These are phyloP conservation scores for Kwoniella pini DNA, from an alignment of 768 basidiomycete genomes.

Conservation along the genomic window DNA sequence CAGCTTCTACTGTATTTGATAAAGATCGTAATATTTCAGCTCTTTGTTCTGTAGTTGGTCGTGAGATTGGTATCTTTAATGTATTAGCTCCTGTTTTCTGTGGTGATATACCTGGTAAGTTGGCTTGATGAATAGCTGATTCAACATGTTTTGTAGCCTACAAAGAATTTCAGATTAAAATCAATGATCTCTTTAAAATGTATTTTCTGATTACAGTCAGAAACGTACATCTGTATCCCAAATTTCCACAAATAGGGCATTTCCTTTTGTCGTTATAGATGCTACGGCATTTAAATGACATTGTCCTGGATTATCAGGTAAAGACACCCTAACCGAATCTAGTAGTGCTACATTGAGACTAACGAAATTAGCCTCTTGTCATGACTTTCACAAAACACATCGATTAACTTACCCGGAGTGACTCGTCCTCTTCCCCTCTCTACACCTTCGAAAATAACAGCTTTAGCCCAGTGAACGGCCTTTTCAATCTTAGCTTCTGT, in stretches of 20 bases:
- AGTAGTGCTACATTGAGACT: constrained; percentile 40
- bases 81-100: constrained; percentile 44
- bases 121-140: constrained; percentile 52
- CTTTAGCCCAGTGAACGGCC: constrained; percentile 54
- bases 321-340: constrained; percentile 46
- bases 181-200: no score
- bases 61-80: constrained; percentile 50
- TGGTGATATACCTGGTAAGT: constrained; percentile 53
- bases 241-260: constrained; percentile 49
- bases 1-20: constrained; percentile 39
- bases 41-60: constrained; percentile 45
- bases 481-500: constrained; percentile 54
- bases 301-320: constrained; percentile 34
- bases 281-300: constrained; percentile 46
- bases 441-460: constrained; percentile 54
- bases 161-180: no score
- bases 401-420: constrained; percentile 41
- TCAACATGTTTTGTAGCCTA: constrained; percentile 49
- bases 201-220: no score
- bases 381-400: background rate
- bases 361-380: background rate
- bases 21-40: constrained; percentile 39
- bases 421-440: constrained; percentile 49
- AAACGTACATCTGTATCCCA: constrained; percentile 50
- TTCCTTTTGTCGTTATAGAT: constrained; percentile 47